Base-by-base conservation (phyloP, 441 rosid species). In the Heliophila coronopifolia region DNA sequence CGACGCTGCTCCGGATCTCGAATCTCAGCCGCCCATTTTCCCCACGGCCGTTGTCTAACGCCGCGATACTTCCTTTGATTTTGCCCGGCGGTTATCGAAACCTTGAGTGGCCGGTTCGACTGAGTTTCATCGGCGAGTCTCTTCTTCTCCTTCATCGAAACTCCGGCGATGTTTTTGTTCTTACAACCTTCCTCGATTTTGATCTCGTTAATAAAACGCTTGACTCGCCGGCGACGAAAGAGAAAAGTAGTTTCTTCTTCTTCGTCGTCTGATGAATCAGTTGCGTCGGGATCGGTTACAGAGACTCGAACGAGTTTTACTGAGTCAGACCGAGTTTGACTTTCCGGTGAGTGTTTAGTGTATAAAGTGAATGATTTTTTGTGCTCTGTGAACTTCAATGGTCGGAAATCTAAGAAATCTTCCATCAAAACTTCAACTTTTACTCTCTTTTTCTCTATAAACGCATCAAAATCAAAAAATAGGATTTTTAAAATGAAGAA, bases 1-100 rank as follows among this genome's bases (percentile, higher is more conserved):
- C 77, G 84, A 6, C 95, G 83, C 42, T 70, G 72, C 6, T 70
- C 85, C 0, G 98, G 96, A 71, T 91, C 98, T 12, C 98, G 73
- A 70, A 91, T 91, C 86, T 91, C 98, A 1, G 98, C 98, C 2
- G 98, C 98, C 94, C 94, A 90, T 65, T 86, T 86, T 0, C 98
- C 98, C 98, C 98, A 90, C 0, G 98, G 98, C 61, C 98, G 73
- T 71, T 79, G 90, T 25, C 98, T 52, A 3, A 91, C 98, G 1
- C 98, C 98, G 1, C 98, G 76, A 43, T 72, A 91, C 83, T 91
- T 91, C 61, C 63, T 80, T 10, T 58, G 72, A 15, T 50, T 63
- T 3, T 51, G 56, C 0, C 45, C 59, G 9, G 27, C 11, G 9
- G 48, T 5, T 0, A 55, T 5, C 3, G 68, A 10, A 4, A 73